Evolutionary conservation across 495 filamentous ascomycete genomes (phyloP).

Genomic region (Podospora fimiseda): DNA sequence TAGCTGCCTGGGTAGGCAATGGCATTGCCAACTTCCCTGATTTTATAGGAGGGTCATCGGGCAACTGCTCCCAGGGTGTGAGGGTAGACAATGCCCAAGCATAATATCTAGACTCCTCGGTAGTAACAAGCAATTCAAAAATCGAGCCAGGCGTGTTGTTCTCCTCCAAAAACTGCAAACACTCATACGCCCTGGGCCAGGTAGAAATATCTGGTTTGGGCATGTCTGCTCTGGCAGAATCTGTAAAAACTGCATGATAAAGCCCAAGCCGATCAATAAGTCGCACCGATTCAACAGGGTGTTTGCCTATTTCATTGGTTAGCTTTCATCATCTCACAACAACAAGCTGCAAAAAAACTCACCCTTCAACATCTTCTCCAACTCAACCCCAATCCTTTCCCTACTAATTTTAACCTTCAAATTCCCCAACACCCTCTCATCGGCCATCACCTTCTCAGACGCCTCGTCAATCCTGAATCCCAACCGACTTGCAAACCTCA

Average conservation of each 20-base stretch:
- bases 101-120: slow-evolving; percentile 54
- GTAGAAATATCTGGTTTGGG: slow-evolving; percentile 30
- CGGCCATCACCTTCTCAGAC: slow-evolving; percentile 66
- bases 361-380: slow-evolving; percentile 89
- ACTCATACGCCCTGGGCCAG: slow-evolving; percentile 49
- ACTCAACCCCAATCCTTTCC: slow-evolving; percentile 75
- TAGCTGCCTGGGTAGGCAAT: slow-evolving; percentile 50
- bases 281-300: slow-evolving; percentile 61
- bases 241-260: slow-evolving; percentile 75
- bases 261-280: slow-evolving; percentile 68
- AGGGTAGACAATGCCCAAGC: slow-evolving; percentile 73
- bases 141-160: slow-evolving; percentile 46
- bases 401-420: slow-evolving; percentile 87
- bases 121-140: slow-evolving; percentile 49
- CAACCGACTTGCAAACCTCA: slow-evolving; percentile 83
- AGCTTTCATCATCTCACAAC: not conserved
- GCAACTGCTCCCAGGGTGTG: slow-evolving; percentile 65
- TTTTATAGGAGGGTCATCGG: slow-evolving; percentile 34
- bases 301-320: slow-evolving; percentile 44
- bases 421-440: slow-evolving; percentile 63
- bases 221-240: slow-evolving; percentile 42
- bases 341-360: slow-evolving; percentile 1
- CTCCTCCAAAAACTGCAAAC: slow-evolving; percentile 37
- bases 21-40: slow-evolving; percentile 38
- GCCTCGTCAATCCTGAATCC: slow-evolving; percentile 66